Conservation (phyloP, 208 protist species). For the Porcisia hertigi region DNA sequence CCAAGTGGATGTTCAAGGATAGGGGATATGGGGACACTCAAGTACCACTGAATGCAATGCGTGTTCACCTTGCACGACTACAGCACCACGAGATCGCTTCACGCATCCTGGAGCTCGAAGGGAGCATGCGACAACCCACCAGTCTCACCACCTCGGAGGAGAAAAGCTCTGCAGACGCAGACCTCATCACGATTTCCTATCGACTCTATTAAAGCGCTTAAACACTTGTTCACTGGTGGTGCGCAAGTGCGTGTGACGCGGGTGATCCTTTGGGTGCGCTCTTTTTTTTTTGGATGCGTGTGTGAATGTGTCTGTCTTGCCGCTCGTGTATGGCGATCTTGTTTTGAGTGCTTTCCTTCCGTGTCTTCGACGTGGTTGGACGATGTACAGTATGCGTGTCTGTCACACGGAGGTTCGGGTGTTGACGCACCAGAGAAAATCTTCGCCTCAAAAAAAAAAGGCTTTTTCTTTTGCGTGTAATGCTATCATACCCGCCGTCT, state of each 20-base stretch:
- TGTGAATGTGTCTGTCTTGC: neutral
- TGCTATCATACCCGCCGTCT: neutral
- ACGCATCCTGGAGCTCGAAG: slow-evolving; percentile 45
- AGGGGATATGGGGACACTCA: slow-evolving; percentile 77
- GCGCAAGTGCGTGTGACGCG: neutral
- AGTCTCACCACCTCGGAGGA: neutral
- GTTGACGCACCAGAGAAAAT: too few species aligned
- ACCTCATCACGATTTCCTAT: slow-evolving; percentile 70
- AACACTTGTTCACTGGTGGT: neutral
- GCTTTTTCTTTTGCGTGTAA: neutral
- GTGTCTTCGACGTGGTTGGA: neutral
- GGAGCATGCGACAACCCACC: slow-evolving; percentile 38
- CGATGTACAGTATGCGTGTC: slow-evolving; percentile 1
- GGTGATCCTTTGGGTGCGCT: neutral
- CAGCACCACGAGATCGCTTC: slow-evolving; percentile 49
- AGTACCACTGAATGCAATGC: slow-evolving; percentile 70
- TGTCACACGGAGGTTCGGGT: neutral
- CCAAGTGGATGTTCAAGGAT: slow-evolving; percentile 93
- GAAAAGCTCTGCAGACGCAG: slow-evolving; percentile 12
- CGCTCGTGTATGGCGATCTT: neutral
- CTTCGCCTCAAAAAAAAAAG: too few species aligned
- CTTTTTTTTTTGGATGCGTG: neutral
- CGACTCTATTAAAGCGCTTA: slow-evolving; percentile 54
- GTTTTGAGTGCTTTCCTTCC: neutral
- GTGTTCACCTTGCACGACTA: slow-evolving; percentile 79